Conservation (phyloP, 371 early-diverging fungal genomes). For the Chytridium lagenaria region DNA sequence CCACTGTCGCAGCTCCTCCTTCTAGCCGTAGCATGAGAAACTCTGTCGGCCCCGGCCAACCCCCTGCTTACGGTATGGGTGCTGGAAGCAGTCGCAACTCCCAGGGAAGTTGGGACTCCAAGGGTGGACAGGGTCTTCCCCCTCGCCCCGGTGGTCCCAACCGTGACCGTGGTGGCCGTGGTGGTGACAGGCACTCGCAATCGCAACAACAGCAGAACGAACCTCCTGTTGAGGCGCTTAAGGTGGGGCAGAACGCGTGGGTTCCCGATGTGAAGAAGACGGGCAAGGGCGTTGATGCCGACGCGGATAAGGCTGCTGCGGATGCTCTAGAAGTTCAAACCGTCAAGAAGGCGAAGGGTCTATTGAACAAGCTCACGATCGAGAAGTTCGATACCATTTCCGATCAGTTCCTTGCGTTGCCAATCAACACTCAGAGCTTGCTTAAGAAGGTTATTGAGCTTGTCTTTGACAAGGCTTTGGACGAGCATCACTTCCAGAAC, state of each 20-base stretch:
- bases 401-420: constrained; percentile 81
- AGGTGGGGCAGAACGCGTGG: constrained; percentile 86
- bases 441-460: constrained; percentile 80
- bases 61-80: constrained; percentile 33
- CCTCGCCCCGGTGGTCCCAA: constrained; percentile 58
- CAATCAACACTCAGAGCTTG: constrained; percentile 65
- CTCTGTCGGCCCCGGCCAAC: constrained; percentile 51
- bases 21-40: constrained; percentile 46
- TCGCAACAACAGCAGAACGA: too few species aligned
- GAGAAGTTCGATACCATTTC: constrained; percentile 92
- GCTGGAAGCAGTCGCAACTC: constrained; percentile 14
- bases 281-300: constrained; percentile 23
- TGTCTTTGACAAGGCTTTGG: constrained; percentile 94
- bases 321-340: constrained; percentile 49
- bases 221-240: constrained; percentile 68
- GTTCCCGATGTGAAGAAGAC: constrained; percentile 63
- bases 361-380: constrained; percentile 93
- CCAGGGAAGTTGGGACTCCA: constrained; percentile 65
- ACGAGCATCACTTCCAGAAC: constrained; percentile 86
- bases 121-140: constrained; percentile 63
- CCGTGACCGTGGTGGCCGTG: constrained; percentile 48
- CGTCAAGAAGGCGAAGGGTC: constrained; percentile 80
- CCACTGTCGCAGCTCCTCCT: constrained; percentile 30
- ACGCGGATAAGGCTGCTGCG: constrained; percentile 35
- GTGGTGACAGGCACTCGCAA: constrained; percentile 24